phyloP scores from a whole-genome alignment of 495 filamentous ascomycete genomes.

The Penicillium soppii region DNA sequence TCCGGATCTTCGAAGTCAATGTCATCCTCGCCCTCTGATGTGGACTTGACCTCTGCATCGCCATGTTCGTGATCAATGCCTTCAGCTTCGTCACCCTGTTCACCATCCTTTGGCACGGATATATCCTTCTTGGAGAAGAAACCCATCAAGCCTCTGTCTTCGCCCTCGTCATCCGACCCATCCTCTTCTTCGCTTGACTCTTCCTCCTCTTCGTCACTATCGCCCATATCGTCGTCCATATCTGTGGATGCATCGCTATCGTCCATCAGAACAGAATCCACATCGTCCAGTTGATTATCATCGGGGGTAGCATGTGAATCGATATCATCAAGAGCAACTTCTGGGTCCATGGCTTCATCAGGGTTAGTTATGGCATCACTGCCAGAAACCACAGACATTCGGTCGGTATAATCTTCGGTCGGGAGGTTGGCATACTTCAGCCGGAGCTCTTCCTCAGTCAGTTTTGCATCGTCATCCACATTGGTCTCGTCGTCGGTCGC shows the following conservation, averaged over 20 bases:
- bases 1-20: constrained; percentile 38
- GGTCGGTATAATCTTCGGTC: constrained; percentile 22
- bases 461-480: constrained; percentile 65
- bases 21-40: constrained; percentile 22
- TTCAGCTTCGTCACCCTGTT: constrained; percentile 24
- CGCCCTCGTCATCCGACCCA: constrained; percentile 49
- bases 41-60: constrained; percentile 16
- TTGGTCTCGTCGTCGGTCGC: constrained; percentile 44
- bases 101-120: constrained; percentile 35
- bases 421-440: constrained; percentile 77
- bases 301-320: constrained; percentile 24
- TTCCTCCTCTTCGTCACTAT: constrained; percentile 53
- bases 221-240: constrained; percentile 83
- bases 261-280: constrained; percentile 64
- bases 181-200: constrained; percentile 29
- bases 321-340: constrained; percentile 22
- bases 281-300: constrained; percentile 58
- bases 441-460: constrained; percentile 76
- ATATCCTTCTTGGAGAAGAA: constrained; percentile 57
- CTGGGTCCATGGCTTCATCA: constrained; percentile 17
- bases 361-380: constrained; percentile 14
- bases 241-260: constrained; percentile 81
- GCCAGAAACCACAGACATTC: constrained; percentile 26
- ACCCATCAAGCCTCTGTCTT: constrained; percentile 62
- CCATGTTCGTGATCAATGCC: constrained; percentile 24